Evolutionary conservation across 176 grass and related monocot species (phyloP), one percentile per base, ranked within the genome.

Genomic region (Puya raimondii): DNA sequence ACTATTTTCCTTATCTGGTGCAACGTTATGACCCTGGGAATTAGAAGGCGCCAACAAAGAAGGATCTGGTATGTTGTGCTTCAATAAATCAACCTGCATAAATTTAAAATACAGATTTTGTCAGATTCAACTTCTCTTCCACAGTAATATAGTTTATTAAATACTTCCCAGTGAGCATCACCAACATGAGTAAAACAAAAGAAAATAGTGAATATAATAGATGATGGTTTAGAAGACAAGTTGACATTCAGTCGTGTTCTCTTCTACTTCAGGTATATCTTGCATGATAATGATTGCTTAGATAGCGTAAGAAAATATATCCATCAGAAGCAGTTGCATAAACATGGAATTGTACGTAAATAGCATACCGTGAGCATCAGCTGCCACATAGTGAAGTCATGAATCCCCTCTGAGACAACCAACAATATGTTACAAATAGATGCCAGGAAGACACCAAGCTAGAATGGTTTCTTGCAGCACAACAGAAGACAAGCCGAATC

Each of bases 381-480:
- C 50, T 96, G 79, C 93, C 86, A 96, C 93, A 92, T 73, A 79
- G 76, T 72, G 18, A 85, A 81, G 66, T 97, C 89, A 59, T 85
- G 79, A 49, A 83, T 83, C 48, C 93, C 81, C 79, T 92, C 89
- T 42, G 93, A 97, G 47, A 92, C 81, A 7, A 92, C 86, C 78
- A 97, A 71, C 80, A 97, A 71, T 70, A 87, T 65, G 74, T 97
- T 97, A 33, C 93, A 97, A 79, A 97, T 80, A 68, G 93, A 97
- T 74, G 93, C 86, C 76, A 97, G 79, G 74, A 97, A 96, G 73
- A 97, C 81, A 65, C 83, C 86, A 82, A 97, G 79, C 93, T 97
- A 92, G 66, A 96, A 67, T n/a, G 78, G 67, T 88, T 86, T 78
- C 91, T 91, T 96, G 91, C 88, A 82, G 64, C 63, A 85, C 59